Evolutionary conservation across 1,139 yeast genomes (phyloP).

Genomic region (Suhomyces bolitotheri): DNA sequence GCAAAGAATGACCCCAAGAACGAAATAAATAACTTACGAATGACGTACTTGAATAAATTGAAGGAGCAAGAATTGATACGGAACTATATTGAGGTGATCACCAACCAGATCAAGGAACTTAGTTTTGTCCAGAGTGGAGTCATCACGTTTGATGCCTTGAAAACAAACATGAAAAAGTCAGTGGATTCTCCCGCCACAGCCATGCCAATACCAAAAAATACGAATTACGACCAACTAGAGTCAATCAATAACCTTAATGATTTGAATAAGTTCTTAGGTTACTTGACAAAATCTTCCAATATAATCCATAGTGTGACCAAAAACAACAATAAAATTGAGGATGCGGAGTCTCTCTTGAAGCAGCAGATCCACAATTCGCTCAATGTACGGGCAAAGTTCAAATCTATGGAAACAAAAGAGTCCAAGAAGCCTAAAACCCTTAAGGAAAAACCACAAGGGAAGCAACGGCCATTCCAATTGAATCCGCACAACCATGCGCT

Average conservation of each 20-base stretch:
- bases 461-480: not conserved
- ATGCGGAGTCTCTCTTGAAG: conserved; percentile 25
- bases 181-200: conserved; percentile 3
- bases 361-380: conserved; percentile 40
- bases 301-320: conserved; percentile 46
- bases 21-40: conserved; percentile 28
- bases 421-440: conserved; percentile 16
- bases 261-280: conserved; percentile 44
- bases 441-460: conserved; percentile 10
- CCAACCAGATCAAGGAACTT: conserved; percentile 48
- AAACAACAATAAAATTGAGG: conserved; percentile 16
- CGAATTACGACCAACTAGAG: conserved; percentile 39
- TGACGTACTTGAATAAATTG: conserved; percentile 38
- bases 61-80: conserved; percentile 49
- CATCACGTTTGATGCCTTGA: conserved; percentile 46
- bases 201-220: conserved; percentile 7
- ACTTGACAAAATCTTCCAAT: conserved; percentile 40
- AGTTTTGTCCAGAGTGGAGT: conserved; percentile 50
- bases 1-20: conserved; percentile 18
- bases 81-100: conserved; percentile 46
- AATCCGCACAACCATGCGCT: conserved; percentile 2
- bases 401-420: conserved; percentile 21
- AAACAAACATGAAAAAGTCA: conserved; percentile 11
- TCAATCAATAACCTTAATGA: conserved; percentile 44
- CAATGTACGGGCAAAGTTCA: conserved; percentile 29